Percentiles rank a stretch among this genome's conserved stretches.
These are phyloP conservation scores for Backusella parvicylindrica DNA, from an alignment of 192 early-diverging fungal species.

Conservation along the genomic window DNA sequence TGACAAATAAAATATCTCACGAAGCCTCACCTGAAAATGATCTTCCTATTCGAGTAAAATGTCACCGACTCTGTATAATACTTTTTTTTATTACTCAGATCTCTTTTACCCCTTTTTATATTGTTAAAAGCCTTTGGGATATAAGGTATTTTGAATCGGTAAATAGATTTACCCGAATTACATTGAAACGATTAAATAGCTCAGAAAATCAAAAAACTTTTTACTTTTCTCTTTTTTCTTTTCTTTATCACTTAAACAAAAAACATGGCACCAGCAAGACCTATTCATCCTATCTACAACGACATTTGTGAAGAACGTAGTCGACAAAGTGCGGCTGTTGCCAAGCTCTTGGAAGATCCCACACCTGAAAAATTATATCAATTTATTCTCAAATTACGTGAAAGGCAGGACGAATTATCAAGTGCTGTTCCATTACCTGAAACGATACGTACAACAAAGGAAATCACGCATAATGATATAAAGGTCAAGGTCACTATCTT, in stretches of 20 bases:
- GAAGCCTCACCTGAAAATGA: background rate
- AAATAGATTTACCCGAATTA: background rate
- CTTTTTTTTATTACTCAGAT: background rate
- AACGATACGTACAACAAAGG: background rate
- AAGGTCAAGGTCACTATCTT: background rate
- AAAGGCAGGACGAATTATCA: background rate
- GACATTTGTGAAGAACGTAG: background rate
- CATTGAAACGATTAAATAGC: background rate
- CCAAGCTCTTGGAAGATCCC: background rate
- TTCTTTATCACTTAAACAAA: background rate
- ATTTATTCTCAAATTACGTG: background rate
- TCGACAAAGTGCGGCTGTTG: background rate
- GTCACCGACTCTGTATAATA: background rate
- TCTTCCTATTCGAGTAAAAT: background rate
- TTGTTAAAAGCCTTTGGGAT: background rate
- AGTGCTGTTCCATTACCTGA: background rate
- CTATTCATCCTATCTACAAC: conserved; percentile 5
- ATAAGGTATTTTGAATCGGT: background rate
- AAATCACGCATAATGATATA: background rate
- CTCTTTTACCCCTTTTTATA: background rate
- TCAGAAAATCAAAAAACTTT: background rate
- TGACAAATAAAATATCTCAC: background rate
- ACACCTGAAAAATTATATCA: conserved; percentile 1
- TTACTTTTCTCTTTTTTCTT: background rate
- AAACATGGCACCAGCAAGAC: background rate